Percentiles rank a stretch among this genome's conserved stretches.
phyloP scores from a whole-genome alignment of 805 yeast genomes.

The Spathaspora sp. region DNA sequence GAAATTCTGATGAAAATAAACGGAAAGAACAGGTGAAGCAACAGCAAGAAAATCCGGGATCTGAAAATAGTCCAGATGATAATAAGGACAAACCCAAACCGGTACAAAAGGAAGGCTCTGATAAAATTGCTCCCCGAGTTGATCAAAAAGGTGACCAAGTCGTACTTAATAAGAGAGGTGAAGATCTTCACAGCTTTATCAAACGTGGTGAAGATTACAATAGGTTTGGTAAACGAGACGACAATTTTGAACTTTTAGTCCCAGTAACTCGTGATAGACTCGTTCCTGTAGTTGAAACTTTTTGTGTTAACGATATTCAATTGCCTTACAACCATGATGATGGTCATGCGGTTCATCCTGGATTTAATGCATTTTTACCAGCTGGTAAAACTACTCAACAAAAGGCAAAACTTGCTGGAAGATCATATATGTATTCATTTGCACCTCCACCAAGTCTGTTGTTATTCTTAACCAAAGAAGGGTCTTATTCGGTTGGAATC shows the following conservation, averaged over 20 bases:
- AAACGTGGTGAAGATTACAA: background rate
- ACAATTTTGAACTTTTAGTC: background rate
- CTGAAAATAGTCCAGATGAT: background rate
- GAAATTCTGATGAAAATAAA: background rate
- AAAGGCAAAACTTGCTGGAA: constrained; percentile 25
- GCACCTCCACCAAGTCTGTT: constrained; percentile 36
- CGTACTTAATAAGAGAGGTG: background rate
- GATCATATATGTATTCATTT: constrained; percentile 39
- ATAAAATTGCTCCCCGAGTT: background rate
- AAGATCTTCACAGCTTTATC: background rate
- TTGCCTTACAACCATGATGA: constrained; percentile 13
- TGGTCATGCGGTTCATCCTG: constrained; percentile 24
- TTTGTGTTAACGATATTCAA: constrained; percentile 16
- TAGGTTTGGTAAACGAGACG: background rate
- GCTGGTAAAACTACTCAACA: constrained; percentile 26
- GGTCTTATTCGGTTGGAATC: constrained; percentile 25
- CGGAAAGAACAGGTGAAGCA: constrained; percentile 4
- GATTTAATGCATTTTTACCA: constrained; percentile 35
- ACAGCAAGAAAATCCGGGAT: too few relatives aligned
- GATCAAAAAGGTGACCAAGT: background rate
- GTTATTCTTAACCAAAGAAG: constrained; percentile 36
- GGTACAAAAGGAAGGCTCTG: background rate
- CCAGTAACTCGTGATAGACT: background rate
- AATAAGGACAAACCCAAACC: constrained; percentile 1
- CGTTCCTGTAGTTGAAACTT: constrained; percentile 4